Evolutionary conservation across 352 stramenopile species (phyloP), one percentile per base, ranked within the genome.

Genomic region (Globisporangium barbulae): DNA sequence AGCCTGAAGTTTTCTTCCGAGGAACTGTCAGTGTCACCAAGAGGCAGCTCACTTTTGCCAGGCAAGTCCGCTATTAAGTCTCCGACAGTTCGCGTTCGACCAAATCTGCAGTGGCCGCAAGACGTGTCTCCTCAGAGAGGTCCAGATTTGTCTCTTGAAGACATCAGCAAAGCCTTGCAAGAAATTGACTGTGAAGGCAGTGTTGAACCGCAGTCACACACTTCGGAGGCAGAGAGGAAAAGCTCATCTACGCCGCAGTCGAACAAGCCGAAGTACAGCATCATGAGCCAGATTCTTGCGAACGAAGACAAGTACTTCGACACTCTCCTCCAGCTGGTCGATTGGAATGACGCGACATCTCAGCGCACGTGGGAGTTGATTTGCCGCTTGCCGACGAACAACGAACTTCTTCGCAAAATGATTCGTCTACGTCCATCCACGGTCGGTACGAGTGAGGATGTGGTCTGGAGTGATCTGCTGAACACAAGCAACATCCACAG

Each of bases 291-390:
- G 2, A 63, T 88, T 6, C 65, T 93, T 12, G 83, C 84, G 33
- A 91, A 89, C 35, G 70, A 84, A 68, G 65, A 52, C 8, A 22
- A 61, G 4, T 74, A 91, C 28, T 90, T 94, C 52, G 65, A 80
- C 8, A 65, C 72, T 21, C 63, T 94, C 17, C 72, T 92, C n/a
- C 63, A 85, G 15, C 61, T 94, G 10, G 73, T 91, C 0, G 77
- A 85, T 13, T 85, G 68, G 73, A 53, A 74, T 9, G 73, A 82
- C 5, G 37, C 69, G 0, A 91, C 76, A 0, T 84, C 78, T 0
- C 75, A 86, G 53, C 75, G 86, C 10, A 80, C 80, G 25, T 94
- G 86, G 86, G 83, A 91, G 37, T 59, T 94, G 25, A 64, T 94
- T 8, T 91, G 80, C 28, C 71, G 76, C 6, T 57, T 94, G 6